These are phyloP conservation scores for Phascolomyces articulosus DNA, from an alignment of 371 early-diverging fungal genomes.

Conservation along the genomic window DNA sequence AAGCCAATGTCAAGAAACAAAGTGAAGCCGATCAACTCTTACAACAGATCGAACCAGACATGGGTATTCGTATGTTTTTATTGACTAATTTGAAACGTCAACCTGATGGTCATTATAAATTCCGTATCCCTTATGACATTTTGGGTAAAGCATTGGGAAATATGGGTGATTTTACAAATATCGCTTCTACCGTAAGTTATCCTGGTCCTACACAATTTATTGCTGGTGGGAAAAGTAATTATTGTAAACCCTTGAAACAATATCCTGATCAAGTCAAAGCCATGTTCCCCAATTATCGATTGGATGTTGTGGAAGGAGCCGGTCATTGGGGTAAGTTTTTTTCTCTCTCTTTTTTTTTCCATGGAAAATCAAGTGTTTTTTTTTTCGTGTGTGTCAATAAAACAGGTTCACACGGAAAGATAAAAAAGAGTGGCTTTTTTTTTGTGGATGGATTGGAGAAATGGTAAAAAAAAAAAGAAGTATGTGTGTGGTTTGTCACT, in stretches of 20 bases:
- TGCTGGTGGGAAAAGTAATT: conserved; percentile 73
- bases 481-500: too few species aligned
- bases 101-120: conserved; percentile 48
- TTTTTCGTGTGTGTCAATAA: too few species aligned
- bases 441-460: neutral
- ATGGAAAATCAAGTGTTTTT: too few species aligned
- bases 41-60: conserved; percentile 52
- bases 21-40: conserved; percentile 79
- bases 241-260: conserved; percentile 53
- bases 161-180: conserved; percentile 61
- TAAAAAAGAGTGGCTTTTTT: neutral
- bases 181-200: conserved; percentile 22
- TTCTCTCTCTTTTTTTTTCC: too few species aligned
- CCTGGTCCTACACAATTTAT: conserved; percentile 78
- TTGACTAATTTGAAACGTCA: conserved; percentile 84
- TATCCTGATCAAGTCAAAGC: conserved; percentile 49
- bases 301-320: conserved; percentile 66
- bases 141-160: conserved; percentile 59
- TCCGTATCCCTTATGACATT: conserved; percentile 75
- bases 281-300: conserved; percentile 67
- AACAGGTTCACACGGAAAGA: neutral
- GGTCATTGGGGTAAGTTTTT: conserved; percentile 86
- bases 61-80: conserved; percentile 81
- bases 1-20: conserved; percentile 53
- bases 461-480: neutral